Percentiles rank a stretch among this genome's conserved stretches.
phyloP scores from a whole-genome alignment of 1,284 basidiomycete species.

The Leccinum griseonigrum region DNA sequence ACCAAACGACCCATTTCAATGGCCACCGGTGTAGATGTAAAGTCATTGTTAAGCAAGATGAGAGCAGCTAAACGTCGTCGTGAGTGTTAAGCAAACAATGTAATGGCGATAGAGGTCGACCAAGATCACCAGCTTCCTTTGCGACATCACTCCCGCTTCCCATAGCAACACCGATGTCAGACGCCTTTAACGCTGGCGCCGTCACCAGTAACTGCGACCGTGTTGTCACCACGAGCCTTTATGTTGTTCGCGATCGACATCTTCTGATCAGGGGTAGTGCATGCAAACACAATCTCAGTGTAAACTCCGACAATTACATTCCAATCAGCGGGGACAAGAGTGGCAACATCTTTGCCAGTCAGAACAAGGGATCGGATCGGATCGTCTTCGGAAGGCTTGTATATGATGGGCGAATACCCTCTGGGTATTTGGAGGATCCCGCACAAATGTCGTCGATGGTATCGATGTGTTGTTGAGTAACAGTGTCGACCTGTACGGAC shows the following conservation, averaged over 20 bases:
- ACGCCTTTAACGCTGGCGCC: slow-evolving; percentile 67
- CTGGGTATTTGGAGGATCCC: slow-evolving; percentile 19
- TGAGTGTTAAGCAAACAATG: background rate
- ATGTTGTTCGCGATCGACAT: slow-evolving; percentile 56
- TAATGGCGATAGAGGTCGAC: background rate
- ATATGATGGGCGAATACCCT: slow-evolving; percentile 17
- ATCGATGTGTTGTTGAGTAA: slow-evolving; percentile 47
- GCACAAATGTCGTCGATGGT: slow-evolving; percentile 37
- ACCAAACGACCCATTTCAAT: slow-evolving; percentile 51
- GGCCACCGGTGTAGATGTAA: slow-evolving; percentile 38
- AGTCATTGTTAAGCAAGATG: slow-evolving; percentile 35
- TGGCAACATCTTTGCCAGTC: slow-evolving; percentile 46
- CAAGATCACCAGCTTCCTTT: slow-evolving; percentile 48
- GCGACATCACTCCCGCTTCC: slow-evolving; percentile 85
- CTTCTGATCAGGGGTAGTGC: slow-evolving; percentile 62
- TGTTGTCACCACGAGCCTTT: slow-evolving; percentile 43
- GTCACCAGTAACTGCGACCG: slow-evolving; percentile 57
- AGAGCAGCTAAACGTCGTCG: slow-evolving; percentile 22
- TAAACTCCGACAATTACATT: slow-evolving; percentile 45
- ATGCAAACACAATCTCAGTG: slow-evolving; percentile 57
- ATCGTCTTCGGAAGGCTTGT: slow-evolving; percentile 30
- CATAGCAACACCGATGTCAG: slow-evolving; percentile 89
- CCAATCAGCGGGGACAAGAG: slow-evolving; percentile 47
- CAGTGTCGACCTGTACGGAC: slow-evolving; percentile 49
- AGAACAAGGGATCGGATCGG: slow-evolving; percentile 38